Evolutionary conservation across 2,329 filamentous ascomycete species (phyloP).

Genomic region (Xylogone sp.): DNA sequence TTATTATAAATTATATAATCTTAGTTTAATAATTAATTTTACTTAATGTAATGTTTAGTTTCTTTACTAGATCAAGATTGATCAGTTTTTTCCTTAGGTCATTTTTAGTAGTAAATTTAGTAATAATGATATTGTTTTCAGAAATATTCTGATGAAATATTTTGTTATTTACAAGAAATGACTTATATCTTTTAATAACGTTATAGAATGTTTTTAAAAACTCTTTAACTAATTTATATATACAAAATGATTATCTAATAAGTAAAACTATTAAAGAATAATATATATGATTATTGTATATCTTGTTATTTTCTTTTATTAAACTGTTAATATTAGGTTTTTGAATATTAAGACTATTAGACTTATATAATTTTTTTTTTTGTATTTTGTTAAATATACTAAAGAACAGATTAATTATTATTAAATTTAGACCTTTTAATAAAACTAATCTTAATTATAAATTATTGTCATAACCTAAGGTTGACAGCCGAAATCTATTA

Average conservation of each 20-base stretch:
- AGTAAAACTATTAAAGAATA: constrained; percentile 37
- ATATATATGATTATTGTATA: constrained; percentile 14
- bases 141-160: constrained; percentile 36
- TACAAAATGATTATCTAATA: constrained; percentile 47
- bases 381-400: no score
- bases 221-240: constrained; percentile 30
- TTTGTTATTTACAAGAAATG: constrained; percentile 27
- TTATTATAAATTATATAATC: no score
- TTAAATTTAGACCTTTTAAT: constrained; percentile 4
- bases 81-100: constrained; percentile 13
- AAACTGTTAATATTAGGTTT: constrained; percentile 18
- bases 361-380: constrained; percentile 14
- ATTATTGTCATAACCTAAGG: no score
- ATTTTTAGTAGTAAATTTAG: constrained; percentile 3
- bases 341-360: constrained; percentile 17
- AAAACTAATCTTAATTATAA: neutral
- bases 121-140: constrained; percentile 35
- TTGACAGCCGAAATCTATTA: no score
- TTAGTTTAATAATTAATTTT: no score
- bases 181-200: constrained; percentile 31
- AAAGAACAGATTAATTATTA: neutral
- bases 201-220: constrained; percentile 35
- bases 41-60: constrained; percentile 12
- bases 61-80: constrained; percentile 12
- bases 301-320: constrained; percentile 14